Evolutionary conservation across 208 protist species (phyloP), one percentile per base, ranked within the genome.

Genomic region (Trypanosoma theileri): DNA sequence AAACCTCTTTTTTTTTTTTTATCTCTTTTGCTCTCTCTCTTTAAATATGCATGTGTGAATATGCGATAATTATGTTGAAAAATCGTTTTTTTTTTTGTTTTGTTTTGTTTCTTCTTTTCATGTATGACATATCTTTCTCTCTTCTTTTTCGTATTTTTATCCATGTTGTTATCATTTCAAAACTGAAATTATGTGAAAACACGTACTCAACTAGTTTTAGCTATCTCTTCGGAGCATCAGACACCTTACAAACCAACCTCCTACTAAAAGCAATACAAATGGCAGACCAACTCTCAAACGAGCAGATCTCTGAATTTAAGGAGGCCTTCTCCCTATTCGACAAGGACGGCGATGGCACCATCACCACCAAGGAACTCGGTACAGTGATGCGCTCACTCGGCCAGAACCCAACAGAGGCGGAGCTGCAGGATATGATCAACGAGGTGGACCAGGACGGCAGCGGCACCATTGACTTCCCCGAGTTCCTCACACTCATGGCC

Each of bases 281-380:
- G 85, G 83, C 84, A 65, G 80, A 96, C 59, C 81, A 97, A 75
- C 84, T 99, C 58, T 96, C 98, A 54, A 97, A 99, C 84, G 98
- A 99, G 86, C 97, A 99, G 82, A 98, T 99, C 69, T 96, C 94
- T 58, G 98, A 99, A 86, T 99, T 99, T 91, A 99, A 99, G 91
- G 99, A 99, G 88, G 99, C 98, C 22, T 99, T 99, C 93, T 98
- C 96, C 57, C 92, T 99, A 22, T 99, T 98, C 52, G 97, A 99
- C 80, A 90, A 95, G 64, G 96, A 99, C 75, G 94, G 88, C 55
- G 93, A 91, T 84, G 93, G 94, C 62, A 93, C 82, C 67, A 99
- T 99, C 86, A 98, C 97, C 40, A 98, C 97, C 48, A 98, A 98
- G 73, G 98, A 99, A 88, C 89, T 99, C n/a, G 98, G 98, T 70